These are phyloP conservation scores for Penium margaritaceum DNA, from an alignment of 139 green algal genomes.

Conservation along the genomic window DNA sequence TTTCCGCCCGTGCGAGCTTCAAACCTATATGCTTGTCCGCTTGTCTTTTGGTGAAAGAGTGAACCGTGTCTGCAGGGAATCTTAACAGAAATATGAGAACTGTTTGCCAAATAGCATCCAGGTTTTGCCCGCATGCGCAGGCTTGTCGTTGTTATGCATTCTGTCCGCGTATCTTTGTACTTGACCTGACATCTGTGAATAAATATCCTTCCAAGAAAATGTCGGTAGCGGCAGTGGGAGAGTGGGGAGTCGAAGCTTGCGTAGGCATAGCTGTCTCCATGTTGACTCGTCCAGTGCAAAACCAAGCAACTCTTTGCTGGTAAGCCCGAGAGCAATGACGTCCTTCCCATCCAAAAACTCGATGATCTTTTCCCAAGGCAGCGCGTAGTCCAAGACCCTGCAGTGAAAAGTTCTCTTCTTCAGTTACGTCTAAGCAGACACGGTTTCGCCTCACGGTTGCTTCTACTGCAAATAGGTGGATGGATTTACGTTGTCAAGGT, in stretches of 20 bases:
- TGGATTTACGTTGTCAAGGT: too few species aligned
- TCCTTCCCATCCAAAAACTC: too few species aligned
- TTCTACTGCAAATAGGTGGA: too few species aligned
- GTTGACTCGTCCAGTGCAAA: conserved; percentile 11
- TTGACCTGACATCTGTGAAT: conserved; percentile 15
- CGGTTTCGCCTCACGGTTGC: too few species aligned
- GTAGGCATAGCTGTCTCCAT: conserved; percentile 7
- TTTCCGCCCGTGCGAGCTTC: neutral
- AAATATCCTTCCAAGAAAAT: conserved; percentile 8
- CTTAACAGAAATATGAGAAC: neutral
- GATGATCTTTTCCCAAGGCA: too few species aligned
- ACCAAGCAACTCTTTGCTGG: too few species aligned
- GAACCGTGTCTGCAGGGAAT: conserved; percentile 3
- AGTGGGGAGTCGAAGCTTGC: neutral
- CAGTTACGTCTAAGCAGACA: too few species aligned
- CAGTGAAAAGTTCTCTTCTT: too few species aligned
- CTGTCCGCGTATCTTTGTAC: neutral
- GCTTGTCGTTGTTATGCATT: too few species aligned
- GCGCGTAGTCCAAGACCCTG: too few species aligned
- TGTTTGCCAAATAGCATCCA: neutral
- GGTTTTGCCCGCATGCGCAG: neutral
- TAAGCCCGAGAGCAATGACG: too few species aligned
- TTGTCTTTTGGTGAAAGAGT: conserved; percentile 8
- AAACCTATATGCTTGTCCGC: conserved; percentile 21
- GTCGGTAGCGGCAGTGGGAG: neutral